Percentiles rank a stretch among this genome's conserved stretches.
phyloP scores from a whole-genome alignment of 306 rosid genomes.

The Geum urbanum region DNA sequence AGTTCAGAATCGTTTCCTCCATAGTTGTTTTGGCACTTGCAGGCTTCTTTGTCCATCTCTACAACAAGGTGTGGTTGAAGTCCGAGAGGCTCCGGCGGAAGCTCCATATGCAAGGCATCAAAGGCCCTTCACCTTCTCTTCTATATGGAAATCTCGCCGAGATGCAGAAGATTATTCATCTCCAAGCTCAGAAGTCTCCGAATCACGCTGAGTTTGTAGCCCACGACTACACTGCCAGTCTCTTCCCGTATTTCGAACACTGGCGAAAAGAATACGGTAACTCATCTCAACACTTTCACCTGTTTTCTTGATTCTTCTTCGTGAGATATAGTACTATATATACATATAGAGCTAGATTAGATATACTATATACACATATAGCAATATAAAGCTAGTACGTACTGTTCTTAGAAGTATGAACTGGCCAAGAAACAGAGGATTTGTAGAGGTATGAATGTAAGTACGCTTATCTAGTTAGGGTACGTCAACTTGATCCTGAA shows the following conservation, averaged over 20 bases:
- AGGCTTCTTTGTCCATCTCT: constrained; percentile 34
- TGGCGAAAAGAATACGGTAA: constrained; percentile 89
- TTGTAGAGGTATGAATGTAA: background rate
- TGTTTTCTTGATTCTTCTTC: background rate
- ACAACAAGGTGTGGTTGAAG: constrained; percentile 41
- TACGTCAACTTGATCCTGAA: background rate
- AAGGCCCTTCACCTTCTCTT: constrained; percentile 70
- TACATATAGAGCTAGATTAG: background rate
- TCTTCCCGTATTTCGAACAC: constrained; percentile 81
- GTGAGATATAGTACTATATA: background rate
- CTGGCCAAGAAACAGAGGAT: background rate
- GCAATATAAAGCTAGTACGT: too few relatives aligned
- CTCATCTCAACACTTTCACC: background rate
- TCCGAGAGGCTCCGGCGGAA: constrained; percentile 49
- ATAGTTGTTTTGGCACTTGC: constrained; percentile 30
- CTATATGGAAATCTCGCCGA: constrained; percentile 64
- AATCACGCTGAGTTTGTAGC: constrained; percentile 41
- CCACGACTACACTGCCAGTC: constrained; percentile 67
- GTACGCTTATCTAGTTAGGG: background rate
- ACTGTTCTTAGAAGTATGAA: too few relatives aligned
- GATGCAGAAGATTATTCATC: constrained; percentile 71
- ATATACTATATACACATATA: background rate
- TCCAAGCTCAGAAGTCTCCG: constrained; percentile 27
- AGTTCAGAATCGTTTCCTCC: constrained; percentile 29
- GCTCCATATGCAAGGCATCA: constrained; percentile 63